Base-by-base conservation (phyloP, 306 rosid species). In the Quercus variabilis region DNA sequence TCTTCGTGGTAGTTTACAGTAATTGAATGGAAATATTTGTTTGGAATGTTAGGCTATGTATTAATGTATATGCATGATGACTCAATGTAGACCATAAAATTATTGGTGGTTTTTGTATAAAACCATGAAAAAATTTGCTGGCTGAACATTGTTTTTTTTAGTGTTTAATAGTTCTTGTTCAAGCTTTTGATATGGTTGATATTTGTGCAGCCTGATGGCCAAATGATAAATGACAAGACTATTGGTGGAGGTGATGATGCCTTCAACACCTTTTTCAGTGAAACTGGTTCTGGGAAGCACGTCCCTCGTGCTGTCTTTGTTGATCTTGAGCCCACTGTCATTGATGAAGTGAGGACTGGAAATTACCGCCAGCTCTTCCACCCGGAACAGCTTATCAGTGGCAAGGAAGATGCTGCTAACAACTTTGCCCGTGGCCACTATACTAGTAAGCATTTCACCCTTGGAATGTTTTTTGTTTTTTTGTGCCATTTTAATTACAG, bases 381-480 rank as follows among this genome's bases (percentile, higher is more conserved):
- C 33, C 70, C 70, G 0, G 70, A 64, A 38, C 70, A 64, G 35
- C 70, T 21, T 4, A 59, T 59, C 23, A 38, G 57, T 25, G 71
- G 79, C 71, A 59, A 59, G 62, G 71, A 59, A 64, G 70, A 64
- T 64, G 69, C 78, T 23, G 70, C 78, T 15, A 75, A 75, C 14
- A 75, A 75, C 69, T 75, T 75, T 55, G 78, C 78, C 70, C 54
- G 70, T 19, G 70, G 73, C 54, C 79, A 76, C 33, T 76, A 76
- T 69, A 69, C 73, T 23, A 69, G 73, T 69, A 38, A 69, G 73
- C 0, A 18, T 41, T 69, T 38, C 55, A 2, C 8, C 1, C 15
- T 19, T 12, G 25, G 1, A 33, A 8, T 38, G 11, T 33, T 2
- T 33, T 14, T 15, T 14, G 5, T 67, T 5, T 20, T 33, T n/a